phyloP scores from a whole-genome alignment of 495 filamentous ascomycete species.

The Penicillium longicatenatum region DNA sequence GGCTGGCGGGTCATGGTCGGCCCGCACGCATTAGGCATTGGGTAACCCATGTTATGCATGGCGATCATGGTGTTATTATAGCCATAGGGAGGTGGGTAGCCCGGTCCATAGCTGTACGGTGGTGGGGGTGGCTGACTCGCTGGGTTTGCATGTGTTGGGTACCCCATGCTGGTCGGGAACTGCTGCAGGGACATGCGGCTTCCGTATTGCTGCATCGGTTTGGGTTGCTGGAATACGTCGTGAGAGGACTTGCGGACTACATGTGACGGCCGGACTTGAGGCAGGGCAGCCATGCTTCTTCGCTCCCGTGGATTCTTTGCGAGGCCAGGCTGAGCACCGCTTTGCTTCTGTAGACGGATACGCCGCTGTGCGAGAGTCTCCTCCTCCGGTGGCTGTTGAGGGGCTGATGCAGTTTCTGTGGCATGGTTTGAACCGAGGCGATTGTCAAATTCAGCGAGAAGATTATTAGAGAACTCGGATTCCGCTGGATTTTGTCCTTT shows the following conservation, averaged over 20 bases:
- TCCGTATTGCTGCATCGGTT: slow-evolving; percentile 19
- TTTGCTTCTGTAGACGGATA: slow-evolving; percentile 74
- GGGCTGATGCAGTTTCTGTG: slow-evolving; percentile 12
- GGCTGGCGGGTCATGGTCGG: slow-evolving; percentile 33
- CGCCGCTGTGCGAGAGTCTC: slow-evolving; percentile 90
- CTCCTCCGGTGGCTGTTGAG: slow-evolving; percentile 50
- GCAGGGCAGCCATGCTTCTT: slow-evolving; percentile 71
- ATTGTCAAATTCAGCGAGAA: slow-evolving; percentile 70
- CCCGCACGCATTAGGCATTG: slow-evolving; percentile 32
- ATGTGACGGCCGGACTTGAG: slow-evolving; percentile 56
- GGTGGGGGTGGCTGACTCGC: slow-evolving; percentile 10
- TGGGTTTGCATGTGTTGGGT: slow-evolving; percentile 22
- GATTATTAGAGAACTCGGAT: slow-evolving; percentile 75
- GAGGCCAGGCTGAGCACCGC: slow-evolving; percentile 37
- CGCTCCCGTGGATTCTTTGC: slow-evolving; percentile 38
- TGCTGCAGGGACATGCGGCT: slow-evolving; percentile 39
- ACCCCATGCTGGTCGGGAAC: slow-evolving; percentile 27
- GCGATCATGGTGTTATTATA: slow-evolving; percentile 35
- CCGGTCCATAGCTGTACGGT: slow-evolving; percentile 32
- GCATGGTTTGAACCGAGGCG: slow-evolving; percentile 33
- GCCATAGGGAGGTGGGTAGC: slow-evolving; percentile 29
- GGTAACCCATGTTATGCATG: slow-evolving; percentile 38
- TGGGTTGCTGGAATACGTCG: slow-evolving; percentile 22
- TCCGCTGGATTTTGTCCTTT: slow-evolving; percentile 62
- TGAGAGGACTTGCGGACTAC: slow-evolving; percentile 32